Conservation (phyloP, 2,329 filamentous ascomycete species). For the Pseudocercospora macadamiae region DNA sequence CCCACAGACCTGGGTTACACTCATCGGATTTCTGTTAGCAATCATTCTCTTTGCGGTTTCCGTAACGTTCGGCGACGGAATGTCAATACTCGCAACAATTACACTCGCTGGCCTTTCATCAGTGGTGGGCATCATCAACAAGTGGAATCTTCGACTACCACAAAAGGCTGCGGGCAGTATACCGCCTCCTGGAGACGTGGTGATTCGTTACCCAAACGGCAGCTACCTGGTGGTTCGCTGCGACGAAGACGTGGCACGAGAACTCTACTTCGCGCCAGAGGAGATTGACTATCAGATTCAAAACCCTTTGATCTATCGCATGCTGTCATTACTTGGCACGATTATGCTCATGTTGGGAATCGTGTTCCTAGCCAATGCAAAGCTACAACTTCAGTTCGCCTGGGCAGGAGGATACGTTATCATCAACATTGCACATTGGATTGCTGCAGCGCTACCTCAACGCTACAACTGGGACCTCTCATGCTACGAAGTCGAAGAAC, state of each 20-base stretch:
- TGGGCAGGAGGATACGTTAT: constrained; percentile 56
- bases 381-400: constrained; percentile 51
- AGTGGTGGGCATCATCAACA: constrained; percentile 53
- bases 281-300: constrained; percentile 51
- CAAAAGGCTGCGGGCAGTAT: constrained; percentile 29
- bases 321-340: constrained; percentile 54
- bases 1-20: constrained; percentile 49
- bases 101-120: constrained; percentile 54
- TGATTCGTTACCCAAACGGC: constrained; percentile 56
- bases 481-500: constrained; percentile 46
- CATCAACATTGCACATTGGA: constrained; percentile 55
- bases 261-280: constrained; percentile 57
- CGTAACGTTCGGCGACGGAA: constrained; percentile 51
- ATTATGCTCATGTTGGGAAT: constrained; percentile 58
- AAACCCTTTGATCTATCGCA: constrained; percentile 46
- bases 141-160: constrained; percentile 52
- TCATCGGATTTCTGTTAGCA: constrained; percentile 51
- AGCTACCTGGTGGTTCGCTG: constrained; percentile 55
- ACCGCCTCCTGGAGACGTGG: constrained; percentile 47
- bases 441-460: constrained; percentile 52
- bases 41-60: constrained; percentile 48
- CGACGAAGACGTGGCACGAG: constrained; percentile 53
- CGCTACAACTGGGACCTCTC: constrained; percentile 53
- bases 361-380: constrained; percentile 54
- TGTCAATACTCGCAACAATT: constrained; percentile 54